These are phyloP conservation scores for Aureobasidium sp. DNA, from an alignment of 2,329 filamentous ascomycete genomes.

Conservation along the genomic window DNA sequence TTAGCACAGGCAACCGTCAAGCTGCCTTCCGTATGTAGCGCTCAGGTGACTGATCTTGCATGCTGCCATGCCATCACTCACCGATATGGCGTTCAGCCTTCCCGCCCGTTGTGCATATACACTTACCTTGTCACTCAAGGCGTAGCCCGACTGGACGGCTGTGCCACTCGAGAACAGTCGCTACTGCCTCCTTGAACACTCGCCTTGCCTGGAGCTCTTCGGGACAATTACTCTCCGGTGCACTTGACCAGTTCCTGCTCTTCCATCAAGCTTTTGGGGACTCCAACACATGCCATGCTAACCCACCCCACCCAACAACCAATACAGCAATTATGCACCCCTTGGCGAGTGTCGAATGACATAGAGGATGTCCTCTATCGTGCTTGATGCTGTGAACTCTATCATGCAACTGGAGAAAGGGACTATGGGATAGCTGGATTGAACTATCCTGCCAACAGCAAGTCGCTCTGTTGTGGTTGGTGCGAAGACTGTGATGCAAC, in stretches of 20 bases:
- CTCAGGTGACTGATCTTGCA: constrained; percentile 8
- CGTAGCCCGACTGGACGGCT: background rate
- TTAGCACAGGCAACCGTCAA: background rate
- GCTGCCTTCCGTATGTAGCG: background rate
- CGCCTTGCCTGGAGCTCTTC: background rate
- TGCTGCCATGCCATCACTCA: background rate
- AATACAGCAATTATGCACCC: background rate
- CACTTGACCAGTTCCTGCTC: background rate
- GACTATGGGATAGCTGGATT: background rate
- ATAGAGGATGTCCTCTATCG: background rate
- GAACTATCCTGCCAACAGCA: background rate
- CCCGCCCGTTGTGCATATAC: background rate
- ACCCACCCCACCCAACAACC: constrained; percentile 1
- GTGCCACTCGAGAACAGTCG: background rate
- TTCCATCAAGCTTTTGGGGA: background rate
- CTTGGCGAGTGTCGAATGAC: background rate
- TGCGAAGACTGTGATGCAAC: background rate
- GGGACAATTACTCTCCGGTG: background rate
- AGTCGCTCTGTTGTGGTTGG: background rate
- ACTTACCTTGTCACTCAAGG: background rate
- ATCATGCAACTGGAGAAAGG: background rate
- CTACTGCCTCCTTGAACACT: background rate
- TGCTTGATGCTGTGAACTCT: background rate
- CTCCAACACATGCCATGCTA: background rate
- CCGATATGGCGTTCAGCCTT: background rate